Percentiles rank a stretch among this genome's conserved stretches.
Conservation (phyloP, 1,139 yeast species). For the Diutina sp. region DNA sequence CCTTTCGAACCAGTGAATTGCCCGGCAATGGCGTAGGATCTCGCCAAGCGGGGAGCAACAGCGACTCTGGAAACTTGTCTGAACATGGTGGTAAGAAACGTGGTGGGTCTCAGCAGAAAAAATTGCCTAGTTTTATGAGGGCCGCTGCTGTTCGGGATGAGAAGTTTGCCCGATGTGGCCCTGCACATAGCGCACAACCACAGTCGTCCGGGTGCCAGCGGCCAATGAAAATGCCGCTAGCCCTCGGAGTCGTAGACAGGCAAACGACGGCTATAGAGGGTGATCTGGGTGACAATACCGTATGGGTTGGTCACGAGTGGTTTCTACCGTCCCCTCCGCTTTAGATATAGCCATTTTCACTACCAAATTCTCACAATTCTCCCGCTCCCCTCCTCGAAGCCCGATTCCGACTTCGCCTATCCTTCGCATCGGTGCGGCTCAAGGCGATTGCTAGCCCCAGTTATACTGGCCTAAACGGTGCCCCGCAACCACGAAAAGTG, state of each 20-base stretch:
- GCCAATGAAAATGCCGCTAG: conserved; percentile 1
- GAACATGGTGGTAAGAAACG: conserved; percentile 16
- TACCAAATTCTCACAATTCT: no score
- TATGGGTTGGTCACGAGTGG: no score
- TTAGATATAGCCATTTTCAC: no score
- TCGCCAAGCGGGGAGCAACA: conserved; percentile 28
- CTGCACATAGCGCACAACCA: not conserved
- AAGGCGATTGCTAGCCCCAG: not conserved
- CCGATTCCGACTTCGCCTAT: not conserved
- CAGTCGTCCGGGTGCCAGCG: not conserved
- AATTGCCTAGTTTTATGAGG: not conserved
- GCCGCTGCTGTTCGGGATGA: not conserved
- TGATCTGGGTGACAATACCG: no score
- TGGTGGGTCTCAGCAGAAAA: not conserved
- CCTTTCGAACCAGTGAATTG: conserved; percentile 35
- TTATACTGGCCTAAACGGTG: not conserved
- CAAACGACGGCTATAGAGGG: no score
- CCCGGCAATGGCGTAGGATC: conserved; percentile 32
- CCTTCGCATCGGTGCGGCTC: not conserved
- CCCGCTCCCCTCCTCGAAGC: not conserved
- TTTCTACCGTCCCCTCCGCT: not conserved
- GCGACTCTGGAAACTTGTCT: conserved; percentile 27
- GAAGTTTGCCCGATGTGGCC: not conserved
- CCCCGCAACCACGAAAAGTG: not conserved
- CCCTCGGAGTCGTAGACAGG: not conserved